A percentile compares a stretch with the other conserved stretches of the same genome.
These are phyloP conservation scores for Aspergillus ibericus DNA, from an alignment of 2,329 filamentous ascomycete species.

Conservation along the genomic window DNA sequence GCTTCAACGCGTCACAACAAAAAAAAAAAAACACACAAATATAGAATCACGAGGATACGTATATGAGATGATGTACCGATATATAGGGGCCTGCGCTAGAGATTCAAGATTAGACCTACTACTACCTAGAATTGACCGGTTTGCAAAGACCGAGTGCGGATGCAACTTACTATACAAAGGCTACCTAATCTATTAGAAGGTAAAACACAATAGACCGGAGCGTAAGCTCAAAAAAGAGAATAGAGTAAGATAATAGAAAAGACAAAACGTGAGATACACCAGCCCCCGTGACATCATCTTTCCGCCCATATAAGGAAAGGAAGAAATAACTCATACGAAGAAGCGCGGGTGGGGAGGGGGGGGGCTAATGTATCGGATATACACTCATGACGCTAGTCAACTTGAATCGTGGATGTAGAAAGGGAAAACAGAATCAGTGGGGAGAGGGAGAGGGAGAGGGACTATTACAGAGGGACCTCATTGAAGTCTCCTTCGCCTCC, in stretches of 20 bases:
- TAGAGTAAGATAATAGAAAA: background rate
- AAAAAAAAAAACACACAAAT: background rate
- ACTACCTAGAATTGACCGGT: too few relatives aligned
- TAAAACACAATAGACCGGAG: background rate
- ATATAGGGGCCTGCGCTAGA: background rate
- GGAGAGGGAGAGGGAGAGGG: constrained; percentile 15
- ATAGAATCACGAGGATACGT: background rate
- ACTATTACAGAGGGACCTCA: constrained; percentile 34
- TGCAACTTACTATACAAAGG: too few relatives aligned
- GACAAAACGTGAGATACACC: background rate
- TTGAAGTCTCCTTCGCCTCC: constrained; percentile 38
- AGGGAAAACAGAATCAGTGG: background rate
- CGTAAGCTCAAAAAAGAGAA: background rate
- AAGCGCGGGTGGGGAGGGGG: constrained; percentile 12
- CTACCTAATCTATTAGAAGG: too few relatives aligned
- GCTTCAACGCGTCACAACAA: too few relatives aligned
- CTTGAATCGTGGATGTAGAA: constrained; percentile 18
- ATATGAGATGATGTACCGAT: background rate
- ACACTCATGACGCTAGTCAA: constrained; percentile 3
- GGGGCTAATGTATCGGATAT: constrained; percentile 2
- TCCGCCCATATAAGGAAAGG: background rate
- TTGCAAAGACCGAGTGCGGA: too few relatives aligned
- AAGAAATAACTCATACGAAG: constrained; percentile 17
- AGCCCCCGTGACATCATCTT: background rate
- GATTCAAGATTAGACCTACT: too few relatives aligned